Percentiles rank a stretch among this genome's conserved stretches.
Evolutionary conservation across 2,329 filamentous ascomycete genomes (phyloP).

Genomic region (Aspergillus fischeri): DNA sequence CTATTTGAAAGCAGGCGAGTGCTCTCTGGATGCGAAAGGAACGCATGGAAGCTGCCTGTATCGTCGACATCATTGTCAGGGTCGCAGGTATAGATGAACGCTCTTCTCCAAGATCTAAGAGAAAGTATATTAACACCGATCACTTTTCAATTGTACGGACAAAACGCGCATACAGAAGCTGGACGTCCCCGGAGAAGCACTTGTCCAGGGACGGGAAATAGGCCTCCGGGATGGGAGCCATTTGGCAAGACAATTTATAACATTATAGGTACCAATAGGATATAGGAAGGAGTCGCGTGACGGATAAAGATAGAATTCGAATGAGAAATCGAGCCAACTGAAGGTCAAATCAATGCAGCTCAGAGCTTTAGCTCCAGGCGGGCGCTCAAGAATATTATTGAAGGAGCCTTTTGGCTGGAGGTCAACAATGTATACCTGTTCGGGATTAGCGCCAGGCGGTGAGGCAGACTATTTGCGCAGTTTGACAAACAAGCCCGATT

Average conservation of each 20-base stretch:
- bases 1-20: slow-evolving; percentile 65
- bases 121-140: slow-evolving; percentile 18
- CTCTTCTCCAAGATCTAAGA: slow-evolving; percentile 57
- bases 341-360: slow-evolving; percentile 2
- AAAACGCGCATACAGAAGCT: slow-evolving; percentile 62
- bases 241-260: slow-evolving; percentile 44
- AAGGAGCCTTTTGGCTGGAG: slow-evolving; percentile 25
- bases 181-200: slow-evolving; percentile 74
- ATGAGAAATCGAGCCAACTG: slow-evolving; percentile 1
- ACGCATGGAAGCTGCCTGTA: slow-evolving; percentile 58
- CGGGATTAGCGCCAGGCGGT: slow-evolving; percentile 34
- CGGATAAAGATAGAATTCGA: slow-evolving; percentile 1
- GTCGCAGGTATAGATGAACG: slow-evolving; percentile 50
- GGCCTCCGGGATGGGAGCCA: slow-evolving; percentile 67
- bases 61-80: slow-evolving; percentile 44
- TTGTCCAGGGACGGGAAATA: slow-evolving; percentile 84
- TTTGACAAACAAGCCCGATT: slow-evolving; percentile 13
- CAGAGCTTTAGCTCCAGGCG: slow-evolving; percentile 17
- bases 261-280: slow-evolving; percentile 31
- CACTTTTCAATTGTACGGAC: neutral
- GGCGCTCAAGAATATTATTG: slow-evolving; percentile 29
- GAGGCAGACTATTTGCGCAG: slow-evolving; percentile 18
- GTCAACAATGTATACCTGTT: slow-evolving; percentile 38
- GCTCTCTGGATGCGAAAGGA: slow-evolving; percentile 68
- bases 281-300: slow-evolving; percentile 6